These are phyloP conservation scores for Kalmusia sp. DNA, from an alignment of 2,329 filamentous ascomycete species.

Conservation along the genomic window DNA sequence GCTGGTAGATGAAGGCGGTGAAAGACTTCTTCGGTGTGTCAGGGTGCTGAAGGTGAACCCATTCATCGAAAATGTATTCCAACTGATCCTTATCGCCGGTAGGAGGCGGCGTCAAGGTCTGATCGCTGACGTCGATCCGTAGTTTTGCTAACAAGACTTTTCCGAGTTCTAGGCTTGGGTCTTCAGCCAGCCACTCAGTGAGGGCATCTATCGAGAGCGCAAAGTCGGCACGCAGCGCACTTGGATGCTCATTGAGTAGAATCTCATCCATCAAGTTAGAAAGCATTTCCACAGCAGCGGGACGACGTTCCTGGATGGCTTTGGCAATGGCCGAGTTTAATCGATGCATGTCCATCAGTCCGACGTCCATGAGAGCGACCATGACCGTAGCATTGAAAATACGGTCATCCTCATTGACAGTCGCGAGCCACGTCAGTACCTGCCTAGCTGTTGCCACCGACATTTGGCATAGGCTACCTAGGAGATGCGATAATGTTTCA, in stretches of 20 bases:
- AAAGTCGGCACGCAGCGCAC: conserved; percentile 85
- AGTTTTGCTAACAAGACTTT: conserved; percentile 75
- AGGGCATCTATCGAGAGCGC: conserved; percentile 81
- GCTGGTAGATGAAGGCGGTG: conserved; percentile 80
- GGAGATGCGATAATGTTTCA: conserved; percentile 67
- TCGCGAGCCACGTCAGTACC: conserved; percentile 58
- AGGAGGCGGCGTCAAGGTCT: conserved; percentile 61
- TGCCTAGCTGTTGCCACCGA: conserved; percentile 64
- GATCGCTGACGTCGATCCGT: conserved; percentile 63
- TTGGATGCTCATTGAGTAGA: conserved; percentile 77
- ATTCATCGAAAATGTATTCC: conserved; percentile 96
- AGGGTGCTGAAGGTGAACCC: conserved; percentile 83
- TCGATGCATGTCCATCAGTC: conserved; percentile 66
- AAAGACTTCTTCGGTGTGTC: conserved; percentile 75
- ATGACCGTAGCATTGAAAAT: conserved; percentile 69
- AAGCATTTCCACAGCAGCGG: conserved; percentile 79
- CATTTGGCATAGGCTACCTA: conserved; percentile 67
- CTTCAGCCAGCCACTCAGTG: conserved; percentile 80
- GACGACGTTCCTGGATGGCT: conserved; percentile 73
- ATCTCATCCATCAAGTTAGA: conserved; percentile 79
- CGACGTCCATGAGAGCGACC: conserved; percentile 65
- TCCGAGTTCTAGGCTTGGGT: conserved; percentile 69
- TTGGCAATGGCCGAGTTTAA: conserved; percentile 72
- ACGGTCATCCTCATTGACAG: conserved; percentile 62
- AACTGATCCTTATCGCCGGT: conserved; percentile 78